Evolutionary conservation across 2,329 filamentous ascomycete genomes (phyloP), one percentile per base, ranked within the genome.

Genomic region (Botrytis pseudocinerea): DNA sequence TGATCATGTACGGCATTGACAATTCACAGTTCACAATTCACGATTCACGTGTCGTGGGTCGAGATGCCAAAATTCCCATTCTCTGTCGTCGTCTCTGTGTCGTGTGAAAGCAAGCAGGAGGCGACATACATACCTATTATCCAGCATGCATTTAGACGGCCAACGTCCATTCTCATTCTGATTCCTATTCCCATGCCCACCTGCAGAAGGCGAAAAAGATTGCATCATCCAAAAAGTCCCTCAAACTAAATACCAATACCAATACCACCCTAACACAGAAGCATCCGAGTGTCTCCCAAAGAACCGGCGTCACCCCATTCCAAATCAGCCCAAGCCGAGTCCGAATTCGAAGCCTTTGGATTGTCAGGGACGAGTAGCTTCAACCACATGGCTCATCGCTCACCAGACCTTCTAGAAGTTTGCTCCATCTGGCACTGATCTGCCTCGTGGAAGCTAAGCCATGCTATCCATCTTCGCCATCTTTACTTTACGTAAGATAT

Each of bases 401-500:
- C 63, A n/a, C 25, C 44, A 66, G 22, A 14, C 44, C 63, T 66
- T 66, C 44, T 51, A 66, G 63, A 66, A 66, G 14, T 4, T 51
- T 54, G 25, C 62, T 32, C 25, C 18, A 35, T 64, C 10, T 25
- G n/a, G 35, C 61, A 44, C 28, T 44, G 40, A 38, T 9, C n/a
- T 42, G 25, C 14, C 25, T 44, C 38, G 38, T 44, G 22, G 18
- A 44, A 28, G 38, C 22, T 54, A 32, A 40, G 64, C 32, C 32
- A 66, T 66, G 32, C 28, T 54, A 68, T 54, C 48, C 48, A 16
- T 54, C 48, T 14, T 40, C 46, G 22, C 25, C 64, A 38, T 68
- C 48, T 68, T 57, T 42, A 22, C 64, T 68, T 68, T 68, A 68
- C 64, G 48, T 68, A 42, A 68, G 64, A 40, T 28, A 22, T 51